phyloP scores from a whole-genome alignment of 1,139 yeast genomes.

The Kurtzmaniella quercitrusa region DNA sequence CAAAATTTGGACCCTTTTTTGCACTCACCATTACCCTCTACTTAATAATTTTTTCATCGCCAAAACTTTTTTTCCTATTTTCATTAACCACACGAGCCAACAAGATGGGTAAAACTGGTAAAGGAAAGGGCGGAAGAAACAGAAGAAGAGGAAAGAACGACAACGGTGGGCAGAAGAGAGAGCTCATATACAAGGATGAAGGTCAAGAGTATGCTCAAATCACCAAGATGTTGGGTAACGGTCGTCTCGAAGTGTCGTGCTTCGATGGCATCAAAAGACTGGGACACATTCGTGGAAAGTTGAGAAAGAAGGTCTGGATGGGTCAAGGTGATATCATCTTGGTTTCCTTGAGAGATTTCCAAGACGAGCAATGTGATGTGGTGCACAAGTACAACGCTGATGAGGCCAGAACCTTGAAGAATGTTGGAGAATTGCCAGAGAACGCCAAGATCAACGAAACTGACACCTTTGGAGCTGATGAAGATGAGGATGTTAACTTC shows the following conservation, averaged over 20 bases:
- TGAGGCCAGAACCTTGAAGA: slow-evolving; percentile 95
- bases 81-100: slow-evolving; percentile 3
- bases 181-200: slow-evolving; percentile 85
- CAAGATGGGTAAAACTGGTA: slow-evolving; percentile 49
- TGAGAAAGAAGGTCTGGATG: slow-evolving; percentile 99
- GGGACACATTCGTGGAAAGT: slow-evolving; percentile 98
- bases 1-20: background rate
- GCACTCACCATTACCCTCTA: background rate
- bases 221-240: slow-evolving; percentile 97
- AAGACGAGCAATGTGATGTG: slow-evolving; percentile 97
- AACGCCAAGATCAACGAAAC: slow-evolving; percentile 96
- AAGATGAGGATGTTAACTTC: slow-evolving; percentile 96
- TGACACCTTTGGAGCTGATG: slow-evolving; percentile 94
- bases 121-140: slow-evolving; percentile 71
- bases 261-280: slow-evolving; percentile 91
- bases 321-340: slow-evolving; percentile 96
- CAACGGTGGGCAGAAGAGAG: slow-evolving; percentile 89
- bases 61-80: slow-evolving; percentile 5
- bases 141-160: slow-evolving; percentile 99
- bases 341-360: slow-evolving; percentile 96
- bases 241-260: slow-evolving; percentile 92
- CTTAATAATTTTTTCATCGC: background rate
- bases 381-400: slow-evolving; percentile 95
- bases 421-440: slow-evolving; percentile 95
- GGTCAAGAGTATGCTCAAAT: slow-evolving; percentile 99